Percentiles rank a stretch among this genome's conserved stretches.
phyloP scores from a whole-genome alignment of 176 grass and related monocot genomes.

The Aegilops umbellulata region DNA sequence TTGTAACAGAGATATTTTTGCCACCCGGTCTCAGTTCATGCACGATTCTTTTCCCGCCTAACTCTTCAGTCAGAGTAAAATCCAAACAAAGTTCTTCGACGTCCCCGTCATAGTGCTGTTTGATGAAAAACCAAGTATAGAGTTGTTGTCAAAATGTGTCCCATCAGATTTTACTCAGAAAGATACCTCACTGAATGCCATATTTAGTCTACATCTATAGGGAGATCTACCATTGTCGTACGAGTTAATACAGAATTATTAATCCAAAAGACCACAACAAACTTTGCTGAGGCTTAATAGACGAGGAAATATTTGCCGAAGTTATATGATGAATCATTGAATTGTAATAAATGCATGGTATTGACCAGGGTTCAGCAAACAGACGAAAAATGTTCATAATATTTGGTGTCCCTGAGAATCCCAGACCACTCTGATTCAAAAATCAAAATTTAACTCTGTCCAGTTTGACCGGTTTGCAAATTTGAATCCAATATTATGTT shows the following conservation, averaged over 20 bases:
- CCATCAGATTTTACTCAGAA: background rate
- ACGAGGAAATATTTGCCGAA: slow-evolving; percentile 14
- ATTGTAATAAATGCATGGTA: background rate
- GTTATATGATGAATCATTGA: background rate
- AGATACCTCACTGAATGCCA: background rate
- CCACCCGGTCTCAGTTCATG: slow-evolving; percentile 94
- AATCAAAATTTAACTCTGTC: background rate
- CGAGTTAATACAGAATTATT: background rate
- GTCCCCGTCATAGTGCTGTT: slow-evolving; percentile 92
- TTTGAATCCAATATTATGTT: background rate
- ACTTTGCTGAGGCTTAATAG: background rate
- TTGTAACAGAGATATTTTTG: slow-evolving; percentile 83
- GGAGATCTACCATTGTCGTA: background rate
- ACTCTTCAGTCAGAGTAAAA: slow-evolving; percentile 90
- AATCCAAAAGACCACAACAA: slow-evolving; percentile 30
- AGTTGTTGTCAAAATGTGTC: slow-evolving; percentile 6
- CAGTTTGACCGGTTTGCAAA: background rate
- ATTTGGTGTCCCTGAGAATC: background rate
- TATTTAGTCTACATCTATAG: background rate
- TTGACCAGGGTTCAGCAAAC: background rate
- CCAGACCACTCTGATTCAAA: background rate
- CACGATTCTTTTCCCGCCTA: slow-evolving; percentile 79
- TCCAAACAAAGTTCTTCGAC: slow-evolving; percentile 85
- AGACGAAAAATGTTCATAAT: background rate
- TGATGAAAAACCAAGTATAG: slow-evolving; percentile 1